Base-by-base conservation (phyloP, 345 rosid genomes). In the Lepidium didymum region DNA sequence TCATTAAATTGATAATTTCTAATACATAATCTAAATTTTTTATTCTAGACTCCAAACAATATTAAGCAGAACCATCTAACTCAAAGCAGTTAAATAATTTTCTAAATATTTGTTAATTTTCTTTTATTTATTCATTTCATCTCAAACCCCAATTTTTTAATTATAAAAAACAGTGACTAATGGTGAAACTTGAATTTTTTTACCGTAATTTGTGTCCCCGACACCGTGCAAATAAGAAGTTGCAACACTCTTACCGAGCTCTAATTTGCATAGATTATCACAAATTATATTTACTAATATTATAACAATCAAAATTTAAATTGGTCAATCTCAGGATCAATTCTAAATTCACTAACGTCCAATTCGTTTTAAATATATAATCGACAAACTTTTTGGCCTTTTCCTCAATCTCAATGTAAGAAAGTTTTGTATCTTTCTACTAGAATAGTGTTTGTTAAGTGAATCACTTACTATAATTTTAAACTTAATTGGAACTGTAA, bases 201-300 rank as follows among this genome's bases (percentile, higher is more conserved):
- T 59, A 73, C 68, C 62, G 77, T 73, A 51, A 59, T 66, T 4
- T 74, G 73, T 74, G 77, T 74, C 72, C 67, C 73, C 72, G 73
- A 74, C 74, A 75, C 78, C 78, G 73, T 75, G 78, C 74, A 75
- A 68, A 62, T 61, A 40, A 75, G 78, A 75, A 68, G 60, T 61
- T 54, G 68, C 19, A 54, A 53, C 78, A 62, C 74, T 46, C 3
- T 38, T 75, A 75, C 65, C 74, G 78, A 75, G 69, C 45, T 46
- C 23, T 27, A 40, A 62, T 29, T 55, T 37, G 53, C 74, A 62
- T 68, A 54, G 74, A 46, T 54, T 36, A 68, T 35, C 59, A 46
- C 74, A 40, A 29, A 53, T 8, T 35, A 1, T 64, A 15, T 54
- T 25, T 49, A 50, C 5, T 50, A 54, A 15, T 42, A 53, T 62